These are phyloP conservation scores for Lichtheimia hyalospora DNA, from an alignment of 371 early-diverging fungal genomes.

Conservation along the genomic window DNA sequence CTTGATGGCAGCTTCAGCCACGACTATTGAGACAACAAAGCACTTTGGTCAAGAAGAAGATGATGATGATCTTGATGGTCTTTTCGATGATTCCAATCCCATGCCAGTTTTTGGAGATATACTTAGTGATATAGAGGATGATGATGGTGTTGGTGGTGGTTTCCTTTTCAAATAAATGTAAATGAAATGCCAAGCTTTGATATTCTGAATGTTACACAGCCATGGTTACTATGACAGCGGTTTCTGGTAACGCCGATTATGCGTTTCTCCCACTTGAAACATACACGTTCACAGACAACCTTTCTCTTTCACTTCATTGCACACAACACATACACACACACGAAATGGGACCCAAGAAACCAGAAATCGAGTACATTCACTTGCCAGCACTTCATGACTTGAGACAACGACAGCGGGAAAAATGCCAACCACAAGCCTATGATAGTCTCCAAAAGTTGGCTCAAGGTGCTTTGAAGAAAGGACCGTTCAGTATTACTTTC, in stretches of 20 bases:
- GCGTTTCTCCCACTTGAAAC: no score
- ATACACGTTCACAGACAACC: no score
- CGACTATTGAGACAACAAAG: background rate
- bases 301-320: no score
- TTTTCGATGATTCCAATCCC: background rate
- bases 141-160: background rate
- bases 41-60: background rate
- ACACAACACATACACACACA: no score
- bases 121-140: background rate
- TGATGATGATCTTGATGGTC: background rate
- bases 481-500: constrained; percentile 33
- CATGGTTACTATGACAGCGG: no score
- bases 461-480: constrained; percentile 30
- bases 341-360: constrained; percentile 31
- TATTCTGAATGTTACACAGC: no score
- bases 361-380: constrained; percentile 40
- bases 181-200: no score
- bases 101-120: background rate
- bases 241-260: no score
- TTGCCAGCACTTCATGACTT: constrained; percentile 11
- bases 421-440: constrained; percentile 13
- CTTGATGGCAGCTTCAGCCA: background rate
- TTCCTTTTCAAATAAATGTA: no score
- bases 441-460: constrained; percentile 26
- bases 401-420: background rate